A percentile compares a stretch with the other conserved stretches of the same genome.
Conservation (phyloP, 805 yeast genomes). For the Nematodospora valgi region DNA sequence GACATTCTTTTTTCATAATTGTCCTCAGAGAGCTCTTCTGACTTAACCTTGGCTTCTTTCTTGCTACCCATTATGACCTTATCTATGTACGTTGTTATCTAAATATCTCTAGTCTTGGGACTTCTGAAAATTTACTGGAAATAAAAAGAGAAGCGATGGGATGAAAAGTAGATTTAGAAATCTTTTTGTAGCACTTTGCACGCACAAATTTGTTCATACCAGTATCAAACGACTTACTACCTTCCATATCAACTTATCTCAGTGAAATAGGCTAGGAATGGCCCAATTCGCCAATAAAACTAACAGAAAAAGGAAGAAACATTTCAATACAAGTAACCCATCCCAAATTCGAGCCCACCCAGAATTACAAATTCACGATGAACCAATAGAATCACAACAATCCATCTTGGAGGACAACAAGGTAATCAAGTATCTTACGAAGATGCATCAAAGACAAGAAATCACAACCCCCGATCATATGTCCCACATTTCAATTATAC, state of each 20-base stretch:
- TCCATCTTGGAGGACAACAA: slow-evolving; percentile 6
- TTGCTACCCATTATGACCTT: slow-evolving; percentile 26
- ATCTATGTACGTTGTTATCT: slow-evolving; percentile 30
- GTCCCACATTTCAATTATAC: too few species aligned
- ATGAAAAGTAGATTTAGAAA: background rate
- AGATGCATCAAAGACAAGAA: slow-evolving; percentile 3
- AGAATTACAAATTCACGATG: slow-evolving; percentile 1
- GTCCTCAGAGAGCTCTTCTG: slow-evolving; percentile 46
- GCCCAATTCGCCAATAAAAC: too few species aligned
- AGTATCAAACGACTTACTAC: too few species aligned
- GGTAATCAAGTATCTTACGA: slow-evolving; percentile 7
- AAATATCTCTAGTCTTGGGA: background rate
- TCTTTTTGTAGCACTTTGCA: too few species aligned
- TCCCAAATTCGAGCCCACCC: background rate
- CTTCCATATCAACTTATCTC: too few species aligned
- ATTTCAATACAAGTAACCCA: background rate
- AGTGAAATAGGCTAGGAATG: too few species aligned
- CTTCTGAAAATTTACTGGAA: background rate
- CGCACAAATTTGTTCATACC: too few species aligned
- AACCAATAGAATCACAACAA: background rate
- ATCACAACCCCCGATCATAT: too few species aligned
- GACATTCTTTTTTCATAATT: slow-evolving; percentile 91
- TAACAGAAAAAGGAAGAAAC: slow-evolving; percentile 3
- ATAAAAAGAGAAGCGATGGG: slow-evolving; percentile 1
- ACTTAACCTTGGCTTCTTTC: slow-evolving; percentile 35